A percentile compares a stretch with the other conserved stretches of the same genome.
Evolutionary conservation across 106 monocot species (phyloP).

Genomic region (Dendrobium nobile): DNA sequence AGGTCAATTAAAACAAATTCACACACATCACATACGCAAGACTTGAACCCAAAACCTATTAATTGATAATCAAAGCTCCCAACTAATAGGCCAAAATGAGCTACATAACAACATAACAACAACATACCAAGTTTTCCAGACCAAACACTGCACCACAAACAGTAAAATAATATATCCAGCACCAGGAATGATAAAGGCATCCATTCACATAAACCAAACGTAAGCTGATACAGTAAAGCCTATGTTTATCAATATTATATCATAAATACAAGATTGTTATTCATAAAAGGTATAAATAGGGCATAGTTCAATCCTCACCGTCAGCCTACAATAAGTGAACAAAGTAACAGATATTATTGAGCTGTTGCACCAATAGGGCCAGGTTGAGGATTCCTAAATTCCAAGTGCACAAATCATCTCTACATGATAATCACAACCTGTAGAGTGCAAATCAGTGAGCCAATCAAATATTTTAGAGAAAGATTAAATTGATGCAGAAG

Average conservation of each 20-base stretch:
- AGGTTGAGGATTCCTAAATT: background rate
- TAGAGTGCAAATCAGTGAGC: background rate
- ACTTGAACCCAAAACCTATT: too few relatives aligned
- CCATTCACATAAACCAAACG: background rate
- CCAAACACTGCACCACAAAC: background rate
- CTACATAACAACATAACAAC: background rate
- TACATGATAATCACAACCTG: background rate
- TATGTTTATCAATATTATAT: background rate
- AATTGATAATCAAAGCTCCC: too few relatives aligned
- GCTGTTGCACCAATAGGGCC: background rate
- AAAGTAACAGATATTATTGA: background rate
- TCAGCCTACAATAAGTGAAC: background rate
- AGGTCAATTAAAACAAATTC: too few relatives aligned
- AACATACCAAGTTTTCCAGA: background rate
- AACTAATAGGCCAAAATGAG: too few relatives aligned
- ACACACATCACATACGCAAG: too few relatives aligned
- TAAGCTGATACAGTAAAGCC: background rate
- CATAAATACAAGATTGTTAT: background rate
- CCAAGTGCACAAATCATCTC: background rate
- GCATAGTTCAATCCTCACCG: background rate
- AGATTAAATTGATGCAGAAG: background rate
- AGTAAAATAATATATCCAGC: background rate
- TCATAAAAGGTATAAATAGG: background rate
- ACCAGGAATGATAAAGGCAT: background rate
- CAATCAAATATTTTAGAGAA: background rate